Evolutionary conservation across 345 rosid species (phyloP).

Genomic region (Hypericum perforatum): DNA sequence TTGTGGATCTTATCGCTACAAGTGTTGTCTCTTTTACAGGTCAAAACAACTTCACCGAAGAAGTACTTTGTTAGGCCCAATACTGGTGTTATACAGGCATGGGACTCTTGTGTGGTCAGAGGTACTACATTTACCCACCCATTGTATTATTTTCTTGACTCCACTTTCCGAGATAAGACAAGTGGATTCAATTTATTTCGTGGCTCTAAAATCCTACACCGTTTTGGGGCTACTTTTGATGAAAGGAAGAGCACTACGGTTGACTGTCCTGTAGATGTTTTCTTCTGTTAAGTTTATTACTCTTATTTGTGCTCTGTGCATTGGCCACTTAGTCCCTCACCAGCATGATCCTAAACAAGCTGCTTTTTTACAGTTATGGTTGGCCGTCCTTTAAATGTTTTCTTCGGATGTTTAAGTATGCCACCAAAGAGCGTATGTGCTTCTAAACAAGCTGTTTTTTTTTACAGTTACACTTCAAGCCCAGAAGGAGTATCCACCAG

Average conservation of each 20-base stretch:
- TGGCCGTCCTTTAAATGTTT: too few relatives aligned
- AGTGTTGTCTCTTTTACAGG: slow-evolving; percentile 31
- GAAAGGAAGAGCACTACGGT: too few relatives aligned
- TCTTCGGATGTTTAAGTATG: not conserved
- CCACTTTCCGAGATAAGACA: too few relatives aligned
- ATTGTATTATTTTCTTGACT: not conserved
- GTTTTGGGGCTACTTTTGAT: too few relatives aligned
- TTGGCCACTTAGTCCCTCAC: too few relatives aligned
- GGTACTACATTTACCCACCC: slow-evolving; percentile 30
- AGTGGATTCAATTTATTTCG: too few relatives aligned
- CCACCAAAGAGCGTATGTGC: not conserved
- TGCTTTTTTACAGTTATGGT: too few relatives aligned
- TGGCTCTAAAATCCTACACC: too few relatives aligned
- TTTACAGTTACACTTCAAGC: slow-evolving; percentile 86
- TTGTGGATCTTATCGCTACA: not conserved
- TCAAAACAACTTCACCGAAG: slow-evolving; percentile 93
- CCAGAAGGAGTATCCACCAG: slow-evolving; percentile 63
- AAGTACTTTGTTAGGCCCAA: slow-evolving; percentile 97
- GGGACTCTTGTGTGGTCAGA: slow-evolving; percentile 64
- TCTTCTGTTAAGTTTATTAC: too few relatives aligned
- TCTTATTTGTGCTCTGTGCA: too few relatives aligned
- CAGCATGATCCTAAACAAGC: not conserved
- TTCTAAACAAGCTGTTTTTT: slow-evolving; percentile 14
- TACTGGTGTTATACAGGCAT: slow-evolving; percentile 71
- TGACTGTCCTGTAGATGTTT: too few relatives aligned